Evolutionary conservation across 2,329 filamentous ascomycete genomes (phyloP), one percentile per base, ranked within the genome.

Genomic region (Pseudogymnoascus sp.): DNA sequence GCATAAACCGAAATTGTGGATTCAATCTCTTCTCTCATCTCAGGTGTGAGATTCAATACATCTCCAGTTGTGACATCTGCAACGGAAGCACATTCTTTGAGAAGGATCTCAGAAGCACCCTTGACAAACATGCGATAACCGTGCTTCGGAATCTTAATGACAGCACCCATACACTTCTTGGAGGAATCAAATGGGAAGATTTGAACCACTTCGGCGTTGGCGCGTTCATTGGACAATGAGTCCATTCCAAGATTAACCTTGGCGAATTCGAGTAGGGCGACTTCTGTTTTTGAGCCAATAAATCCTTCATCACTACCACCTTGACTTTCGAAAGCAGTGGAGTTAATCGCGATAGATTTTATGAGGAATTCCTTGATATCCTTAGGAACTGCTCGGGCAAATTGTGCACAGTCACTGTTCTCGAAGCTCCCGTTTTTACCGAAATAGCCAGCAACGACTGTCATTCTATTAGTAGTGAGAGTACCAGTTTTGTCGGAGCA

Each of bases 241-340:
- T 82, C 82, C 79, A 91, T 86, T 44, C 81, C 87, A 11, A 91
- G 77, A 69, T 84, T 78, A 61, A 88, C 84, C 59, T 82, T 80
- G 21, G 87, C 86, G 71, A 91, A 90, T 26, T 80, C 78, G 16
- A 92, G 79, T 13, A 92, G 78, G 24, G 89, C 88, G 4, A 87
- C 90, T 71, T 92, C 89, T 0, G 89, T 92, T 75, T 91, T 91
- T 4, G 88, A 91, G 29, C 89, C 89, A 66, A 91, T 81, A 67
- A 90, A 92, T 0, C 81, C 77, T 16, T 75, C 68, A 65, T 80
- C 77, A 35, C 85, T 86, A 44, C 86, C 80, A 53, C 83, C 79
- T 50, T 87, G 84, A 6, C 82, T 81, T 70, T 89, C 85, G 67
- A 90, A 90, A 0, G 38, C 38, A 10, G 38, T 42, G 38, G 38